Conservation (phyloP, 2,329 filamentous ascomycete species). For the Aspergillus sojae region DNA sequence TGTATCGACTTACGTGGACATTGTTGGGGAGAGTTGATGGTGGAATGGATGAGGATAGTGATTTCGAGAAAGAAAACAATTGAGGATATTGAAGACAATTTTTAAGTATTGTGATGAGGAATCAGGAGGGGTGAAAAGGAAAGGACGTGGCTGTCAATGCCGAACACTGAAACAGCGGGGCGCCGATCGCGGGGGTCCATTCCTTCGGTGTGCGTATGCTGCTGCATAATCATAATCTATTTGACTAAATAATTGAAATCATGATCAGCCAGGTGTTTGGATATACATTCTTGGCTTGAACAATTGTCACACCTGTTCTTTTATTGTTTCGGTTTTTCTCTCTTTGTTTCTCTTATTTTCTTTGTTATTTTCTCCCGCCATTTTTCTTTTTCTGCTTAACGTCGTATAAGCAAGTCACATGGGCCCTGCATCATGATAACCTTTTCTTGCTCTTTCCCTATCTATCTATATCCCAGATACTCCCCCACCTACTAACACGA, state of each 20-base stretch:
- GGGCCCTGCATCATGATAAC: not conserved
- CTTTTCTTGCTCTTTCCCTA: not conserved
- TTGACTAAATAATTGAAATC: not conserved
- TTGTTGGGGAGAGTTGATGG: conserved; percentile 22
- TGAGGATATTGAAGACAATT: not conserved
- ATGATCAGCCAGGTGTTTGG: not conserved
- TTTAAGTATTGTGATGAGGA: conserved; percentile 1
- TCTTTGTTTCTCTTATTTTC: not conserved
- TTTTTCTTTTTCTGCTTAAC: not conserved
- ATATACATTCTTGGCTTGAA: not conserved
- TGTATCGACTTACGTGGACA: conserved; percentile 38
- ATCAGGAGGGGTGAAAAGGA: conserved; percentile 9
- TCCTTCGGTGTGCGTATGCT: not conserved
- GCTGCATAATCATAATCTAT: not conserved
- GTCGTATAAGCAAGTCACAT: not conserved
- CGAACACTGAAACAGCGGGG: conserved; percentile 20
- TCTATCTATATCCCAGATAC: not conserved
- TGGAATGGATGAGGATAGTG: not conserved
- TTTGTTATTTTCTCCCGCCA: not conserved
- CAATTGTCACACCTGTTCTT: not conserved
- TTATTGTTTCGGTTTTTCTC: not conserved
- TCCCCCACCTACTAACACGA: not conserved
- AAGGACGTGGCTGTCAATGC: not conserved
- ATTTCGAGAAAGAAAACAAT: not conserved
- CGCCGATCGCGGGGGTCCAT: conserved; percentile 28